phyloP scores from a whole-genome alignment of 1,139 yeast species.

The Suhomyces bribrorum region DNA sequence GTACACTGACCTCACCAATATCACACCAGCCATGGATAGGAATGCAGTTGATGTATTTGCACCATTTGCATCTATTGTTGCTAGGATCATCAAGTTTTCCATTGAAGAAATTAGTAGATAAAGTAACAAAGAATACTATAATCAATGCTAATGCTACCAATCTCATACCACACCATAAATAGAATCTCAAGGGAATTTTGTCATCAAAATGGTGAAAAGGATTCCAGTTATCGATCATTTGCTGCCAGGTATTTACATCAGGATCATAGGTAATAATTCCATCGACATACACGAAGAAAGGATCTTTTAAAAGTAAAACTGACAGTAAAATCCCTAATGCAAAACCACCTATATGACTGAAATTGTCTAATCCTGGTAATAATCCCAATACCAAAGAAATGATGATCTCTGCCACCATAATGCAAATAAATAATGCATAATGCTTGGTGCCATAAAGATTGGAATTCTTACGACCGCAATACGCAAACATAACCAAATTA shows the following conservation, averaged over 20 bases:
- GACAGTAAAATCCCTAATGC: constrained; percentile 61
- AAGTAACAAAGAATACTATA: constrained; percentile 51
- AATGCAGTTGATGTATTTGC: constrained; percentile 69
- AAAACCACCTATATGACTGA: constrained; percentile 78
- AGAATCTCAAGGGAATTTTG: constrained; percentile 37
- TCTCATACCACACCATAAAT: constrained; percentile 55
- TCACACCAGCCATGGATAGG: constrained; percentile 80
- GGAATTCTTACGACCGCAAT: constrained; percentile 52
- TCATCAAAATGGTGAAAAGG: constrained; percentile 38
- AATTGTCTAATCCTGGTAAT: constrained; percentile 74
- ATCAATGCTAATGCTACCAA: constrained; percentile 47
- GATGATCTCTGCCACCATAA: constrained; percentile 58
- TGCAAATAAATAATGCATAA: constrained; percentile 44
- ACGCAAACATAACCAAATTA: constrained; percentile 57
- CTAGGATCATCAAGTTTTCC: constrained; percentile 16
- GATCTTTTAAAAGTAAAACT: constrained; percentile 57
- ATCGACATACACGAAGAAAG: constrained; percentile 48
- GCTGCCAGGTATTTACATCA: constrained; percentile 40
- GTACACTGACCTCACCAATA: constrained; percentile 48
- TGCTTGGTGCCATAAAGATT: constrained; percentile 46
- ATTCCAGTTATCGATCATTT: constrained; percentile 46
- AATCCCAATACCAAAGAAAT: constrained; percentile 66
- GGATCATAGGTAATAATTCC: constrained; percentile 44
- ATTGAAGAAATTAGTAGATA: constrained; percentile 49
- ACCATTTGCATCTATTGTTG: constrained; percentile 55